Percentiles rank a stretch among this genome's conserved stretches.
Evolutionary conservation across 2,329 filamentous ascomycete genomes (phyloP).

Genomic region (Xylaria multiplex): DNA sequence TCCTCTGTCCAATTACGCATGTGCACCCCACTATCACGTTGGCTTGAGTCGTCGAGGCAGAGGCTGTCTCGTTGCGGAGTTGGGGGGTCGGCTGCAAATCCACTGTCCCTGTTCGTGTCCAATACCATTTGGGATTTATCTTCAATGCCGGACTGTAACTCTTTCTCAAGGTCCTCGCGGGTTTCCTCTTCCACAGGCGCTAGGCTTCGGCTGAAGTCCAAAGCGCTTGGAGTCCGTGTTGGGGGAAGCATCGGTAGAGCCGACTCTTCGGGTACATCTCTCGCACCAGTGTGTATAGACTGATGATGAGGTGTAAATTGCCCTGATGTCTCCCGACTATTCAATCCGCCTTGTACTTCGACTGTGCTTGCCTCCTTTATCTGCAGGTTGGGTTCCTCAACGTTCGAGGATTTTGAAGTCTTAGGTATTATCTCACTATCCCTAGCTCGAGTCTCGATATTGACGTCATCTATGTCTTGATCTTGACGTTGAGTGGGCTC

Average conservation of each 20-base stretch:
- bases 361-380: constrained; percentile 33
- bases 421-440: constrained; percentile 42
- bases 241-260: constrained; percentile 39
- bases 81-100: constrained; percentile 59
- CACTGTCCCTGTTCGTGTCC: constrained; percentile 61
- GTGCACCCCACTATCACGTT: constrained; percentile 67
- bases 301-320: constrained; percentile 28
- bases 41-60: constrained; percentile 48
- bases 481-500: constrained; percentile 7
- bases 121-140: constrained; percentile 41
- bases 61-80: constrained; percentile 51
- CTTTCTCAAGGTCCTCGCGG: constrained; percentile 57
- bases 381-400: constrained; percentile 17
- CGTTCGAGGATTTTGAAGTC: constrained; percentile 26
- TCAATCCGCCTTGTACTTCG: constrained; percentile 44
- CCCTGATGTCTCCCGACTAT: constrained; percentile 46
- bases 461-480: constrained; percentile 41
- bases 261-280: constrained; percentile 21
- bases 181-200: constrained; percentile 64
- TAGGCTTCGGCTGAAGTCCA: constrained; percentile 57
- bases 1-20: constrained; percentile 59
- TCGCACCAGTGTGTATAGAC: not conserved
- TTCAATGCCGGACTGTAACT: constrained; percentile 38
- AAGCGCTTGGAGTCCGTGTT: constrained; percentile 43
- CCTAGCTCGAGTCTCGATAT: constrained; percentile 54